Percentiles rank a stretch among this genome's conserved stretches.
phyloP scores from a whole-genome alignment of 2,329 filamentous ascomycete genomes.

The Harringtonia lauricola region DNA sequence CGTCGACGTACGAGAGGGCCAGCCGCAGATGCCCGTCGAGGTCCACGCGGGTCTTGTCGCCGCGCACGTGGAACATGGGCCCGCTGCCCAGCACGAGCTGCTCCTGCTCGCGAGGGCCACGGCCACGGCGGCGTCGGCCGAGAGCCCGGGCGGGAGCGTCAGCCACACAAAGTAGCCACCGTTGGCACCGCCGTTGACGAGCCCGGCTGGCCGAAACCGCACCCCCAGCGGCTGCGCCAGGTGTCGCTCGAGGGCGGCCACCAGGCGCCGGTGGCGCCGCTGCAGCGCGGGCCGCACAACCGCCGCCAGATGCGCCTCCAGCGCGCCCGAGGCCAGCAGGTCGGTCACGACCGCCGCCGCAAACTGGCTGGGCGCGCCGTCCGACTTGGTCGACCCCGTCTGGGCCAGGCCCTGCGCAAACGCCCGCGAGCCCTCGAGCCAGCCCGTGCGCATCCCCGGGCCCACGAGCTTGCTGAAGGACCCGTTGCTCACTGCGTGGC shows the following conservation, averaged over 20 bases:
- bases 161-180: constrained; percentile 61
- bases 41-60: too few relatives aligned
- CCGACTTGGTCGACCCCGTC: constrained; percentile 17
- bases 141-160: constrained; percentile 31
- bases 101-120: too few relatives aligned
- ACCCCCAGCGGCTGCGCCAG: constrained; percentile 6
- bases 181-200: neutral
- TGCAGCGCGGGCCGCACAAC: constrained; percentile 22
- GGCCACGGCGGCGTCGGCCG: too few relatives aligned
- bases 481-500: constrained; percentile 56
- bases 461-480: constrained; percentile 57
- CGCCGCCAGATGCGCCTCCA: constrained; percentile 41
- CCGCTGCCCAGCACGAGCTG: too few relatives aligned
- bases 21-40: too few relatives aligned
- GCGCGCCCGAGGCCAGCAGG: constrained; percentile 36
- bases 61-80: too few relatives aligned
- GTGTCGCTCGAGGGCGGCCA: constrained; percentile 1
- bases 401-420: constrained; percentile 38
- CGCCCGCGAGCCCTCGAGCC: constrained; percentile 48
- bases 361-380: constrained; percentile 18
- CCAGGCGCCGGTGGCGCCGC: constrained; percentile 6
- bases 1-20: too few relatives aligned
- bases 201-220: neutral
- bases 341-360: constrained; percentile 26
- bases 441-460: constrained; percentile 51